Evolutionary conservation across 1,284 basidiomycete genomes (phyloP), one percentile per base, ranked within the genome.

Genomic region (Afroboletus lepidellus): DNA sequence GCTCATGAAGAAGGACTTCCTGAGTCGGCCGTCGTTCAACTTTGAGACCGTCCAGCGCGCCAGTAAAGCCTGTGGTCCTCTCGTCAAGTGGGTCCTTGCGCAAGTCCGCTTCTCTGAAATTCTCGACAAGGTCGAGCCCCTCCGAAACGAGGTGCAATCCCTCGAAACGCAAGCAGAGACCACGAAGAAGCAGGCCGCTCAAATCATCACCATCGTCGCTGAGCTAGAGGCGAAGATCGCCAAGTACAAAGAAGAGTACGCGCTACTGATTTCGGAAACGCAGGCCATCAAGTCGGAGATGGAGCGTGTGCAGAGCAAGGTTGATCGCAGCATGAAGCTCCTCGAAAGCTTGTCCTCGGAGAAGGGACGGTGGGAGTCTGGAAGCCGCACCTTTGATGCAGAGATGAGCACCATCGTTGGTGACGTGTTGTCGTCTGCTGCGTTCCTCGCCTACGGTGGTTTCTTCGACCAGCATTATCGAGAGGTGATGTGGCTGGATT

Each of bases 391-490:
- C 0, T 99, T 99, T 69, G 97, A 99, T 65, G 86, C 87, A 2
- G 96, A 99, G 72, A 98, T 99, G 94, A 92, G 93, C 67, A 99
- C 98, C 34, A 96, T 99, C 60, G 92, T 96, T 27, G 97, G 97
- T 39, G 97, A 99, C 69, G 94, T 98, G 30, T 76, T 99, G 33
- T 80, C 99, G 32, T 98, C 96, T 25, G 91, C 97, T 0, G 97
- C 94, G 1, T 98, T 98, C 84, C 74, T 99, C 54, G 95, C 96
- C 1, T 99, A 99, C 64, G 90, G 91, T 20, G 97, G 97, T 53
- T 99, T 95, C 83, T 99, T 99, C 69, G 97, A 99, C 67, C 97
- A 99, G 69, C 89, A 94, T 65, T 97, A 98, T 73, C 93, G 97
- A 57, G 95, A 98, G 69, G 79, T 87, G 50, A 96, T 99, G 92